Evolutionary conservation across 805 yeast genomes (phyloP), one percentile per base, ranked within the genome.

Genomic region (Priceomyces haplophilus): DNA sequence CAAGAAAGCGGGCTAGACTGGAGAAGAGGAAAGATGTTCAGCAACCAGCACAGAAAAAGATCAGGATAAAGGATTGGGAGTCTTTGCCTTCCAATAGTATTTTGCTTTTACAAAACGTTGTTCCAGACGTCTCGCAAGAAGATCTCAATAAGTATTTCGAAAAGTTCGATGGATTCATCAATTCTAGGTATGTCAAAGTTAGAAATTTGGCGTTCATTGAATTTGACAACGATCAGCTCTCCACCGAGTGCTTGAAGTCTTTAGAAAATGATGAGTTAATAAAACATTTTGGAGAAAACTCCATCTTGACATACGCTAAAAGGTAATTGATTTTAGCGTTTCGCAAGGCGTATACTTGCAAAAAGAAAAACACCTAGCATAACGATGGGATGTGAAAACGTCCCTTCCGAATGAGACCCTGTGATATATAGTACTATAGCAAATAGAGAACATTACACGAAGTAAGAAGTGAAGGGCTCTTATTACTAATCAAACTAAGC

Each of bases 141-240:
- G 43, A 33, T n/a, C 61, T 89, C 6, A 58, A 57, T 3, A 62
- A 52, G 0, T 48, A 70, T 0, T 89, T 88, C 56, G 69, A 65
- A 3, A 54, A 58, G 3, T 75, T 55, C 47, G 64, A 69, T 1
- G 96, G 96, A 0, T 83, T 84, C 48, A 62, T 77, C 10, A 86
- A 83, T 49, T 67, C 83, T 1, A 77, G 95, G 41, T 63, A 80
- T 29, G 88, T 91, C 20, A 71, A 75, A 2, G 77, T 82, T 4
- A 73, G 88, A 34, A 77, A 77, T 30, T 76, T 91, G 36, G 95
- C 93, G 8, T 85, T 91, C 61, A 75, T 91, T 3, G 97, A 91
- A 53, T 91, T 83, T 58, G 79, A 75, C 18, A 65, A 68, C 4
- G 83, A 79, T 17, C 54, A 61, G 1, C 61, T 68, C 31, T 83